Evolutionary conservation across 495 filamentous ascomycete genomes (phyloP).

Genomic region (Melanomma pulvis-pyrius): DNA sequence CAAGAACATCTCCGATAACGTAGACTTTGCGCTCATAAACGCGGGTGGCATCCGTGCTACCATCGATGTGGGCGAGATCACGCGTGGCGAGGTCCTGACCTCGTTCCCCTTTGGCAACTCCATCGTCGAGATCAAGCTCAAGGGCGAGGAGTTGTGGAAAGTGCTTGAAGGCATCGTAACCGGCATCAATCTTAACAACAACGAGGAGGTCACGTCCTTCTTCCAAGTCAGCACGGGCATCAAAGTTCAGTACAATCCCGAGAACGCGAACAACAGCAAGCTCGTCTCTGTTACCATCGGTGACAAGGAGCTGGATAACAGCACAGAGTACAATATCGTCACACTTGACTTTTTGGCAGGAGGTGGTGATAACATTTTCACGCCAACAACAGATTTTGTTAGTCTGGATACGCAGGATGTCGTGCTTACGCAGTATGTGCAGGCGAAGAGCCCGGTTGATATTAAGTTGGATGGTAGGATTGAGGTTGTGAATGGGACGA

Average conservation of each 20-base stretch:
- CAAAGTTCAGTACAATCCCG: conserved; percentile 52
- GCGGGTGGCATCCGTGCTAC: conserved; percentile 60
- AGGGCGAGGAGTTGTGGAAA: conserved; percentile 54
- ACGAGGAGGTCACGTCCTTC: conserved; percentile 52
- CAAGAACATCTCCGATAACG: conserved; percentile 43
- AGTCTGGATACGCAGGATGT: conserved; percentile 56
- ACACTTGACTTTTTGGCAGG: conserved; percentile 59
- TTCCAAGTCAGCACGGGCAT: conserved; percentile 56
- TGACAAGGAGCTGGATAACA: conserved; percentile 45
- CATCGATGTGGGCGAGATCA: conserved; percentile 57
- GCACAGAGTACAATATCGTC: conserved; percentile 52
- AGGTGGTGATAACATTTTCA: conserved; percentile 57
- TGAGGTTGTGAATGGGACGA: conserved; percentile 7
- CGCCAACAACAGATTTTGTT: conserved; percentile 42
- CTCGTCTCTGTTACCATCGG: conserved; percentile 52
- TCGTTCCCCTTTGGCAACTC: conserved; percentile 62
- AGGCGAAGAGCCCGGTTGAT: conserved; percentile 50
- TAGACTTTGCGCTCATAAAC: conserved; percentile 57
- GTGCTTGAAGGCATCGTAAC: conserved; percentile 55
- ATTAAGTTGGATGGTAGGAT: conserved; percentile 56
- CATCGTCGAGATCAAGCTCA: conserved; percentile 46
- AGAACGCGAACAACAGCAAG: conserved; percentile 39
- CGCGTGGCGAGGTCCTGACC: conserved; percentile 57
- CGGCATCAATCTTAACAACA: conserved; percentile 49
- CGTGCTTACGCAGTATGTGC: conserved; percentile 54